These are phyloP conservation scores for Climacium dendroides DNA, from an alignment of 225 moss, liverwort and hornwort genomes.

Conservation along the genomic window DNA sequence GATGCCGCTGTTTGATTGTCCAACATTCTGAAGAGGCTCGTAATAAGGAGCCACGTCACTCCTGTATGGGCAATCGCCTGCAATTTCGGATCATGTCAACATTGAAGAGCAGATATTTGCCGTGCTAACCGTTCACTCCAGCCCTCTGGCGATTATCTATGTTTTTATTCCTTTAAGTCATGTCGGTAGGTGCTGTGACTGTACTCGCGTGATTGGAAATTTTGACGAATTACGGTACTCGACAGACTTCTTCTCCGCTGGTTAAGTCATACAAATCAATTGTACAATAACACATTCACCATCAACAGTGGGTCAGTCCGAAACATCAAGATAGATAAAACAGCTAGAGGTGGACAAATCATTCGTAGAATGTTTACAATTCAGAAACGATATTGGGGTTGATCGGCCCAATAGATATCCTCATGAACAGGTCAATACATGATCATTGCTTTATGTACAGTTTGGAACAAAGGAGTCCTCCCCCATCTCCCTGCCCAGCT, in stretches of 20 bases:
- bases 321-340: neutral
- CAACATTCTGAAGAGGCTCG: neutral
- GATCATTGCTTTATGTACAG: conserved; percentile 2
- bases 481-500: neutral
- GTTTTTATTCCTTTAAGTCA: neutral
- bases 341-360: neutral
- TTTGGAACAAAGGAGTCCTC: neutral
- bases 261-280: neutral
- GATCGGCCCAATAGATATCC: neutral
- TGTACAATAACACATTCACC: neutral
- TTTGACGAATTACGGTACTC: neutral
- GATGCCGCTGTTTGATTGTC: neutral
- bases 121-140: neutral
- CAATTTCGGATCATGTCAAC: neutral
- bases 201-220: neutral
- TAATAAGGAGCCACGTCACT: neutral
- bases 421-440: neutral
- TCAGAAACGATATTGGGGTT: neutral
- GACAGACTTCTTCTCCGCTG: neutral
- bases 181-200: neutral
- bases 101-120: neutral
- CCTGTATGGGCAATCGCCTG: neutral
- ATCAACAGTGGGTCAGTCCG: neutral
- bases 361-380: neutral
- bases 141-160: neutral